Base-by-base conservation (phyloP, 345 rosid genomes). In the Dimocarpus longan region DNA sequence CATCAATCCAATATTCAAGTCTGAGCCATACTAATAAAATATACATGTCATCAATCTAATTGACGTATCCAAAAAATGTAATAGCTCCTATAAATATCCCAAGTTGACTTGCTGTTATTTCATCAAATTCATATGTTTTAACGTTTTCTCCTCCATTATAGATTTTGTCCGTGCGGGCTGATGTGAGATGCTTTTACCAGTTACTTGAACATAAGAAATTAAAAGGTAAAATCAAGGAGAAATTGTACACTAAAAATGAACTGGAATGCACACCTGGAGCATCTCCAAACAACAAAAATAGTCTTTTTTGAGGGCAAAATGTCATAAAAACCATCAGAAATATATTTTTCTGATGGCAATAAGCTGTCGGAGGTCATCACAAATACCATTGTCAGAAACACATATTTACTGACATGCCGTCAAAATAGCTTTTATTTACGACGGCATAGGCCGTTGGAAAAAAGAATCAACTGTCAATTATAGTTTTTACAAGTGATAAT, bases 221-320 rank as follows among this genome's bases (percentile, higher is more conserved):
- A 50, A 54, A 22, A 43, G 80, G 56, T 50, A 70, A 32, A 67
- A 16, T 66, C 48, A 5, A 70, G 15, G 3, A 60, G 48, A 18
- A 63, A 75, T n/a, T 43, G 24, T 5, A 75, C 37, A 66, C 39
- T 11, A 64, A 16, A 43, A 28, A 13, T 42, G 32, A 70, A 37
- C 5, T 10, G 26, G 79, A 80, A 69, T 19, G 37, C 76, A 74
- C 59, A 93, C 98, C 98, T 92, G 91, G 82, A 96, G 89, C 89
- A 89, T 93, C 81, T 91, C 95, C 60, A 91, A 78, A 69, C n/a
- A n/a, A n/a, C n/a, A n/a, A n/a, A n/a, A n/a, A n/a, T n/a, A n/a
- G n/a, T n/a, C n/a, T n/a, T n/a, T n/a, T n/a, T n/a, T n/a, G n/a
- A n/a, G n/a, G n/a, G n/a, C n/a, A n/a, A n/a, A n/a, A n/a, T n/a